These are phyloP conservation scores for Pholiota microspora DNA, from an alignment of 768 basidiomycete genomes.

Conservation along the genomic window DNA sequence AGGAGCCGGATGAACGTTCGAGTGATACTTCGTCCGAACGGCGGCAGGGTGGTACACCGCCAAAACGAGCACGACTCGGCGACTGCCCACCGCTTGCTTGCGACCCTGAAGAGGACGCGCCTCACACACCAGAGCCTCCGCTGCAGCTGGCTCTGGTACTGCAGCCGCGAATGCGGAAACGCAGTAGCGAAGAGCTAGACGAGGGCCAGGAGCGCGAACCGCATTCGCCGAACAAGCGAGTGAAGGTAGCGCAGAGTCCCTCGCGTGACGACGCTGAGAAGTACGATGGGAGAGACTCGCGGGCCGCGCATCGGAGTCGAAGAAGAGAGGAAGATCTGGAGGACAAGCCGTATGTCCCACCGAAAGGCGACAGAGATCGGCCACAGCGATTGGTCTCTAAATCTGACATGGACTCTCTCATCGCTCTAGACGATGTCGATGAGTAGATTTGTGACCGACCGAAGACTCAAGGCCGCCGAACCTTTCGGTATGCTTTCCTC, in stretches of 20 bases:
- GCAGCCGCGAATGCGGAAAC: conserved; percentile 35
- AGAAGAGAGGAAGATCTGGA: neutral
- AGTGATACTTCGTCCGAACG: conserved; percentile 18
- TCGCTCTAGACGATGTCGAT: conserved; percentile 3
- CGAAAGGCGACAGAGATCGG: neutral
- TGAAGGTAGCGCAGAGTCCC: conserved; percentile 9
- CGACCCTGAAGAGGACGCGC: conserved; percentile 9
- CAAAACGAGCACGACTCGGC: conserved; percentile 24
- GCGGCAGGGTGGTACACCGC: conserved; percentile 26
- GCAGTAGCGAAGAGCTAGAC: conserved; percentile 51
- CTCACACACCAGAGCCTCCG: neutral
- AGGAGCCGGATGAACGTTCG: conserved; percentile 11
- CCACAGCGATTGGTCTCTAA: neutral
- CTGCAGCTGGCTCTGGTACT: conserved; percentile 11
- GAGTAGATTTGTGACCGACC: neutral
- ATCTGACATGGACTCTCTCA: conserved; percentile 1
- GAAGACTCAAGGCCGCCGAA: neutral
- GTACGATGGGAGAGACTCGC: neutral
- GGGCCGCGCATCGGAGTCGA: neutral
- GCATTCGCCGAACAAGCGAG: conserved; percentile 16
- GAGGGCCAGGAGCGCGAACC: conserved; percentile 20
- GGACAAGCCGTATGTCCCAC: neutral
- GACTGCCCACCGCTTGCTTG: neutral
- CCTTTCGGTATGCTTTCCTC: neutral
- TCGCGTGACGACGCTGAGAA: neutral